Base-by-base conservation (phyloP, 192 early-diverging fungal species). In the Podila epigama region DNA sequence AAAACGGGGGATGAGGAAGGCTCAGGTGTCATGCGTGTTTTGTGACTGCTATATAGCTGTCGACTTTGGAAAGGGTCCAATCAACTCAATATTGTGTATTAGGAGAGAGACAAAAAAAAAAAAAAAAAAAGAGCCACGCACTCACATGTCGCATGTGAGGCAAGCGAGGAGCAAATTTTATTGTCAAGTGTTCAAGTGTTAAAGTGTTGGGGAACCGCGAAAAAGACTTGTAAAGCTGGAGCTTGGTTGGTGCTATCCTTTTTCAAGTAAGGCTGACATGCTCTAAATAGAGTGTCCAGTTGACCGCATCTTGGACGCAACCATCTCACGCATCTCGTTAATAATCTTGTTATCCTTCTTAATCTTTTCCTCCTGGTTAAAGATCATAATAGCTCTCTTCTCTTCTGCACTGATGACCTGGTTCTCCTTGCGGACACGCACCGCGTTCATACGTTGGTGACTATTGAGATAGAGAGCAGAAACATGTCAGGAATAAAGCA, bases 351-450 rank as follows among this genome's bases (percentile, higher is more conserved):
- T 86, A 67, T 99, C 97, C 73, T 94, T 94, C 82, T 93, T 91
- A 37, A 90, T 78, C 69, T 92, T 93, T 80, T 96, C 93, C 75
- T 97, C 94, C 57, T 96, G 93, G 66, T 89, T 93, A 66, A 94
- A 92, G 62, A 94, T 82, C 34, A 98, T 79, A 52, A 98, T 69
- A 33, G 90, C 88, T 7, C 95, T 83, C 81, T 95, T 96, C 60
- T 99, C 97, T 63, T 99, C 97, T 7, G 96, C 95, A 52, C 88
- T 93, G 59, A 97, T 95, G 63, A 96, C 94, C 82, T 99, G 97
- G 66, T 97, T 96, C 71, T 98, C 97, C 80, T 97, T 98, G 63
- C 94, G 88, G 54, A 97, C 87, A 64, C 96, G 96, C 8, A 97
- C 96, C 41, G 95, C 95, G 72, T 97, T 97, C 94, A 96, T 96